Base-by-base conservation (phyloP, 768 basidiomycete species). In the Saitozyma podzolica region DNA sequence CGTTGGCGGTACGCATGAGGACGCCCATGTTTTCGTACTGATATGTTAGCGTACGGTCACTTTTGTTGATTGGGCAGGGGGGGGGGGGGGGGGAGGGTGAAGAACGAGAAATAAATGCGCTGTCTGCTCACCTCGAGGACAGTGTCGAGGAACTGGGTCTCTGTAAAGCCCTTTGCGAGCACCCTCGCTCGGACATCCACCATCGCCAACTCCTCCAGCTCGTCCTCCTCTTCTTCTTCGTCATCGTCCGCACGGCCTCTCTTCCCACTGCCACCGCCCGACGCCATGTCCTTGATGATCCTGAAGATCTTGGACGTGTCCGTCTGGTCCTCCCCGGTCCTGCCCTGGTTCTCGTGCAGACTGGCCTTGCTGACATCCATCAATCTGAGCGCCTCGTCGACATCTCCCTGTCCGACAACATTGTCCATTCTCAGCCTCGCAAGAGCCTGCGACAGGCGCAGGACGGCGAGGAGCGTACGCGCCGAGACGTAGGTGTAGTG, bases 301-400 rank as follows among this genome's bases (percentile, higher is more conserved):
- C 93, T 84, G 81, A 89, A 94, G 77, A 98, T 91, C 80, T 90
- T 87, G 77, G 88, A 90, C 62, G 86, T 83, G 55, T 85, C 83
- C 19, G 93, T 91, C 67, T 86, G 85, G 75, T 99, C 95, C 39
- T 82, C 82, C 8, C 78, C 80, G 41, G 86, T 88, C 17, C 86
- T 85, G 10, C 91, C 91, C 50, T 94, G 91, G 63, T 78, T 69
- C 54, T 80, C 79, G 58, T 87, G 83, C 69, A 99, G 81, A 73
- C 88, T 91, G 74, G 91, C 89, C 80, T 98, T 99, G 81, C 90
- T 92, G 69, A 90, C 92, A 62, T 93, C 92, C 94, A 99, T 98
- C 64, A 99, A 82, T 45, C 96, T 87, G 65, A 99, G 83, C 2
- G 96, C 96, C 80, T 98, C 96, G 74, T 98, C 93, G 11, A 99